These are phyloP conservation scores for Mesembryanthemum crystallinum DNA, from an alignment of 148 eudicot genomes.

Conservation along the genomic window DNA sequence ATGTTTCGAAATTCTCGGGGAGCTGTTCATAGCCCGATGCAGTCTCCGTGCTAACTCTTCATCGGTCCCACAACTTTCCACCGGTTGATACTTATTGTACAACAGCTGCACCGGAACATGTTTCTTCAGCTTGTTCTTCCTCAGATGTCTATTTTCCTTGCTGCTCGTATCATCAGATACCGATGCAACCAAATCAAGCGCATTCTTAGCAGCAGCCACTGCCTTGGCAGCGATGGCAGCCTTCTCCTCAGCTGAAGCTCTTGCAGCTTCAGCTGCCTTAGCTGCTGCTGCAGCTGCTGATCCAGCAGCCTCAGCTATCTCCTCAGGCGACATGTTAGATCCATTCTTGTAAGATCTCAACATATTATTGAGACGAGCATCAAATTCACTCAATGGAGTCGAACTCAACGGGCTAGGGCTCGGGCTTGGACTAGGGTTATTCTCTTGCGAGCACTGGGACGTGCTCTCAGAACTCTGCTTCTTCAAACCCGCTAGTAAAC, in stretches of 20 bases:
- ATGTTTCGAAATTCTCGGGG: slow-evolving; percentile 65
- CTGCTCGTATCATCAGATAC: slow-evolving; percentile 37
- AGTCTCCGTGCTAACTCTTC: slow-evolving; percentile 78
- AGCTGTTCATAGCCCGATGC: slow-evolving; percentile 73
- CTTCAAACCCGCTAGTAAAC: slow-evolving; percentile 73
- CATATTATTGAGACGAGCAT: slow-evolving; percentile 45
- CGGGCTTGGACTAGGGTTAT: slow-evolving; percentile 27
- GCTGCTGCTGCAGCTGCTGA: slow-evolving; percentile 52
- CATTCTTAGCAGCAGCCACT: slow-evolving; percentile 71
- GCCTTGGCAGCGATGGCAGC: slow-evolving; percentile 80
- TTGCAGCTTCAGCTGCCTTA: slow-evolving; percentile 62
- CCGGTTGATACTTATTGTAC: slow-evolving; percentile 47
- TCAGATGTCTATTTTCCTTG: slow-evolving; percentile 33
- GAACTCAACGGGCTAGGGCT: slow-evolving; percentile 26
- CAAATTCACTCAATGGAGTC: slow-evolving; percentile 33
- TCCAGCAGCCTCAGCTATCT: slow-evolving; percentile 64
- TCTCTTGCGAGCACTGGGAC: slow-evolving; percentile 35
- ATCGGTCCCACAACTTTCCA: slow-evolving; percentile 51
- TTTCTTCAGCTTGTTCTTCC: slow-evolving; percentile 76
- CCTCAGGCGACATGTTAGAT: slow-evolving; percentile 60
- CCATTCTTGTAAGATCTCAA: slow-evolving; percentile 49
- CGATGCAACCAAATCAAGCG: slow-evolving; percentile 62
- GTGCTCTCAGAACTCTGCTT: slow-evolving; percentile 58
- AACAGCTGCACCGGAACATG: slow-evolving; percentile 58
- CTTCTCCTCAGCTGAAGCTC: slow-evolving; percentile 80